phyloP scores from a whole-genome alignment of 1,139 yeast species.

The Martiniozyma asiatica region DNA sequence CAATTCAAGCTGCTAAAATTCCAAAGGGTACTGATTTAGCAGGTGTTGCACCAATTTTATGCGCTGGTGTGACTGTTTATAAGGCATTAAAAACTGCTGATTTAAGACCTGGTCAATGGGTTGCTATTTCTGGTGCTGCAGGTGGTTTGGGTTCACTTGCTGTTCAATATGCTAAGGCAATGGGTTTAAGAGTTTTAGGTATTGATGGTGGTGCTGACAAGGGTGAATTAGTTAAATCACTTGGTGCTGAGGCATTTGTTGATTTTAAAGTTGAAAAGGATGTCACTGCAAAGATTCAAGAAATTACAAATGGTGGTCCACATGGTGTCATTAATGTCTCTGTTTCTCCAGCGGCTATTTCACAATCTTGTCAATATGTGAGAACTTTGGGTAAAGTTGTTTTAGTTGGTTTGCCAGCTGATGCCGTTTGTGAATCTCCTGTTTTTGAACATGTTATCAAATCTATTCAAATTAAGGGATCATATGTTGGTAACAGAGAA shows the following conservation, averaged over 20 bases:
- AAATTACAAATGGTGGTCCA: slow-evolving; percentile 58
- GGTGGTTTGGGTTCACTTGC: slow-evolving; percentile 81
- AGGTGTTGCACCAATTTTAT: slow-evolving; percentile 60
- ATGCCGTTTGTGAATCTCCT: slow-evolving; percentile 48
- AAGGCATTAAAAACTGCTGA: slow-evolving; percentile 67
- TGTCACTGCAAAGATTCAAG: slow-evolving; percentile 36
- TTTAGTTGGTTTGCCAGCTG: slow-evolving; percentile 70
- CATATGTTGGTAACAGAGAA: slow-evolving; percentile 73
- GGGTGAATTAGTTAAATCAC: slow-evolving; percentile 37
- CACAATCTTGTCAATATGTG: slow-evolving; percentile 56
- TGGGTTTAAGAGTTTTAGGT: slow-evolving; percentile 69
- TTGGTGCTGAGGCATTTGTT: slow-evolving; percentile 63
- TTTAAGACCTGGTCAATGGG: slow-evolving; percentile 64
- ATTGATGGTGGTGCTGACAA: slow-evolving; percentile 68
- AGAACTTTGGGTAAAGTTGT: slow-evolving; percentile 71
- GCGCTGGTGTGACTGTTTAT: slow-evolving; percentile 81
- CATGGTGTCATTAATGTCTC: slow-evolving; percentile 76
- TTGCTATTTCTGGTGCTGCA: slow-evolving; percentile 71
- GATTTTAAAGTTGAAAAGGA: slow-evolving; percentile 49
- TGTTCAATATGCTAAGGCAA: slow-evolving; percentile 69
- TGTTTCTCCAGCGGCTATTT: slow-evolving; percentile 62
- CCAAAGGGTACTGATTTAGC: slow-evolving; percentile 65
- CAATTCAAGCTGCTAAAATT: slow-evolving; percentile 72
- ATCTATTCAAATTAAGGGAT: slow-evolving; percentile 55
- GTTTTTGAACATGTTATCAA: slow-evolving; percentile 57